Evolutionary conservation across 805 yeast genomes (phyloP).

Genomic region (Ascoidea rubescens): DNA sequence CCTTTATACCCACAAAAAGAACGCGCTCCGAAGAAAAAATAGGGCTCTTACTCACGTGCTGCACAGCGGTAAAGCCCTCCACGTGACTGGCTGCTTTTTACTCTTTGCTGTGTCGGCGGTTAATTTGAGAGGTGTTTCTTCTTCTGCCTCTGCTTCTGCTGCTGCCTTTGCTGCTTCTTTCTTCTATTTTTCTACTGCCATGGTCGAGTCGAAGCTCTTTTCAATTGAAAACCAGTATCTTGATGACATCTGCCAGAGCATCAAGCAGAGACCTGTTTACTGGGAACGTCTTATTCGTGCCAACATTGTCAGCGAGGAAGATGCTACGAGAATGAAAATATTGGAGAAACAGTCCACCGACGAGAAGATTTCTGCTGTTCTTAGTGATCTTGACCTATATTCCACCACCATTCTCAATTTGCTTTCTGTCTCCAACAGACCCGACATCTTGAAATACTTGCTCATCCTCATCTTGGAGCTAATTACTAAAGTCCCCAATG

Average conservation of each 20-base stretch:
- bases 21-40: no score
- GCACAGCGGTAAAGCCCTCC: no score
- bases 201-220: neutral
- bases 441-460: conserved; percentile 52
- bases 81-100: no score
- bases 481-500: conserved; percentile 19
- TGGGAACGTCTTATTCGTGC: conserved; percentile 87
- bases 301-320: conserved; percentile 48
- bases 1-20: no score
- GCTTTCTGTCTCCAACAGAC: conserved; percentile 33
- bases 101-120: no score
- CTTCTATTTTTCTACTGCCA: no score
- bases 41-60: no score
- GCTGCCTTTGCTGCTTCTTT: no score
- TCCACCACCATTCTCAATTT: conserved; percentile 40
- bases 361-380: conserved; percentile 26
- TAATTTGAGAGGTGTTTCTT: no score
- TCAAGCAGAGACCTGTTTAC: conserved; percentile 71
- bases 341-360: conserved; percentile 23
- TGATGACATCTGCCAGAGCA: conserved; percentile 48
- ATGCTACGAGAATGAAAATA: conserved; percentile 37
- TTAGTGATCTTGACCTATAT: conserved; percentile 33
- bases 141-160: no score
- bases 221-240: conserved; percentile 50
- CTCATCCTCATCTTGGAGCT: conserved; percentile 51